A percentile compares a stretch with the other conserved stretches of the same genome.
These are phyloP conservation scores for Monilinia polystroma DNA, from an alignment of 2,329 filamentous ascomycete genomes.

Conservation along the genomic window DNA sequence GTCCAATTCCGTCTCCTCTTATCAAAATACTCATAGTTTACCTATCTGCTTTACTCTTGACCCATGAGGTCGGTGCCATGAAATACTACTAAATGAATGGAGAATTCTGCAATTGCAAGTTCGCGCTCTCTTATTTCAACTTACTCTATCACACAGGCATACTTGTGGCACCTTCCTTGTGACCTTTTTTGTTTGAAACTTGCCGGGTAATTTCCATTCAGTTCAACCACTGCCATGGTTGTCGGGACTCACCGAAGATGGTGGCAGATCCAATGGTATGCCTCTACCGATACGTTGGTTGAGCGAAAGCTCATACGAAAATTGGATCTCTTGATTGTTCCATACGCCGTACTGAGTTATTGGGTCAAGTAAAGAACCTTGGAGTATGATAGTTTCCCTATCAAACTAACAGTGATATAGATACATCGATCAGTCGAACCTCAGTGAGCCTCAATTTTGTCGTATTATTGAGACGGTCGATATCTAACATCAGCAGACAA, in stretches of 20 bases:
- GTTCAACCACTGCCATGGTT: background rate
- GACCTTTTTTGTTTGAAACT: background rate
- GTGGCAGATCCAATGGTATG: conserved; percentile 46
- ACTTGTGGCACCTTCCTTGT: background rate
- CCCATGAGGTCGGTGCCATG: background rate
- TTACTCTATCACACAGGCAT: background rate
- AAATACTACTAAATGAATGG: background rate
- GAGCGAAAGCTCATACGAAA: conserved; percentile 54
- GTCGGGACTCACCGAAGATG: background rate
- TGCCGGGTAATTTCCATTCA: background rate
- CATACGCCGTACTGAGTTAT: conserved; percentile 54
- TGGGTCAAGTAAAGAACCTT: conserved; percentile 44
- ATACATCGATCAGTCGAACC: conserved; percentile 30
- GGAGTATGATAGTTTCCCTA: background rate
- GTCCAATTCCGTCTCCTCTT: background rate
- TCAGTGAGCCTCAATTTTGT: conserved; percentile 25
- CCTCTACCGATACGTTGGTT: conserved; percentile 48
- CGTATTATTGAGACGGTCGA: background rate
- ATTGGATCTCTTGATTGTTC: conserved; percentile 54
- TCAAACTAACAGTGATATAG: background rate
- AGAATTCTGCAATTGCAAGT: background rate
- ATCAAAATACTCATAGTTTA: background rate
- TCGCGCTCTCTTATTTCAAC: background rate
- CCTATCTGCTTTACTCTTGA: background rate
- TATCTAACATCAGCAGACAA: conserved; percentile 32